These are phyloP conservation scores for Aquilaria malaccensis DNA, from an alignment of 345 rosid species.

Conservation along the genomic window DNA sequence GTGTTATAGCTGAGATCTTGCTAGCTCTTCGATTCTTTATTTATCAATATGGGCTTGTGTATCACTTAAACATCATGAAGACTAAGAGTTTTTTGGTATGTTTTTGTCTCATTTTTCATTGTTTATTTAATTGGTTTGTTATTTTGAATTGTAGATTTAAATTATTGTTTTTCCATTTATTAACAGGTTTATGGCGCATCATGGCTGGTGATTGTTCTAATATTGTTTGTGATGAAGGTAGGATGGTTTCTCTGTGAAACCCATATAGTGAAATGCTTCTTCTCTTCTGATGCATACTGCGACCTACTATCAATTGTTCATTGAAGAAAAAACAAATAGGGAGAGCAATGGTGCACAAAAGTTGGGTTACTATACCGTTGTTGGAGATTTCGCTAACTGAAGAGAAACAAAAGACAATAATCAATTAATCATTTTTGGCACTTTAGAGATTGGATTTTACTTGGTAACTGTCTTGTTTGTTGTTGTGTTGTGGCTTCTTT, in stretches of 20 bases:
- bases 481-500: neutral
- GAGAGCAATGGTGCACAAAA: too few species aligned
- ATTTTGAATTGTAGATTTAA: neutral
- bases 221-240: slow-evolving; percentile 98
- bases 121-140: neutral
- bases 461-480: neutral
- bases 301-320: neutral
- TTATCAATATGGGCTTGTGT: slow-evolving; percentile 94
- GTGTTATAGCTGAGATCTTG: slow-evolving; percentile 80
- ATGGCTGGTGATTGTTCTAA: slow-evolving; percentile 87
- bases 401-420: too few species aligned
- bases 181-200: slow-evolving; percentile 85
- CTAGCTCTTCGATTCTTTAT: slow-evolving; percentile 81
- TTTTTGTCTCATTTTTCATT: slow-evolving; percentile 7
- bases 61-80: slow-evolving; percentile 61
- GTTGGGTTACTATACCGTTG: too few species aligned
- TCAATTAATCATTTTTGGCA: too few species aligned
- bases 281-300: neutral
- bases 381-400: too few species aligned
- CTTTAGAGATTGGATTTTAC: neutral
- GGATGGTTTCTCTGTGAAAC: slow-evolving; percentile 9
- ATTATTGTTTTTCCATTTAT: slow-evolving; percentile 6
- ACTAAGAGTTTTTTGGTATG: slow-evolving; percentile 65
- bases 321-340: too few species aligned
- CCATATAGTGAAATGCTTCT: neutral